Percentiles rank a stretch among this genome's conserved stretches.
Conservation (phyloP, 73 alveolate genomes). For the Stentor roeselii region DNA sequence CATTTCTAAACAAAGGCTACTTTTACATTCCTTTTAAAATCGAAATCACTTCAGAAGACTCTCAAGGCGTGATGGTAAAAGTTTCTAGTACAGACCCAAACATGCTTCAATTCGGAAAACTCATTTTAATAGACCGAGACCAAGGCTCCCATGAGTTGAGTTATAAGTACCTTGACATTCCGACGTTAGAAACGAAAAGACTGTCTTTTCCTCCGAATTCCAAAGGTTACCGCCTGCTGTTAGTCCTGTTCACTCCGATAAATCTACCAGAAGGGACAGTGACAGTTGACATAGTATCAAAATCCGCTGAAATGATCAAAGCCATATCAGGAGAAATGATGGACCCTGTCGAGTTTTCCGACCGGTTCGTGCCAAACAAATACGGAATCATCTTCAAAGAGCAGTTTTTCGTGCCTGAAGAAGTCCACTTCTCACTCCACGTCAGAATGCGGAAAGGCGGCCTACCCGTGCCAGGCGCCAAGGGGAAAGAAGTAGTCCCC, state of each 20-base stretch:
- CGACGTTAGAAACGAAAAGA: conserved; percentile 32
- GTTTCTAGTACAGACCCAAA: conserved; percentile 13
- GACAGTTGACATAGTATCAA: conserved; percentile 51
- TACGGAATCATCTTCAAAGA: conserved; percentile 88
- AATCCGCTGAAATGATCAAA: conserved; percentile 46
- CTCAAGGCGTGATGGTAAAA: neutral
- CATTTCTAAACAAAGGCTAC: neutral
- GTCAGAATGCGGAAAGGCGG: conserved; percentile 39
- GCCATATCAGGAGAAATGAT: conserved; percentile 52
- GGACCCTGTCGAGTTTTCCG: conserved; percentile 75
- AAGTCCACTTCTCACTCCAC: conserved; percentile 55
- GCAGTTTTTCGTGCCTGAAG: conserved; percentile 68
- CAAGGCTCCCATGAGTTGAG: neutral
- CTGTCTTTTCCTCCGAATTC: conserved; percentile 16
- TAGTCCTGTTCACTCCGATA: conserved; percentile 61
- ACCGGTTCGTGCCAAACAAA: conserved; percentile 69
- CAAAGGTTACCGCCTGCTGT: conserved; percentile 53
- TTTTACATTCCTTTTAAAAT: neutral
- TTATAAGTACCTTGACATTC: neutral
- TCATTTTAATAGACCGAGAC: neutral
- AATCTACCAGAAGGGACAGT: conserved; percentile 60
- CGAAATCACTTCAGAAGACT: conserved; percentile 8
- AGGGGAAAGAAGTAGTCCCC: conserved; percentile 31
- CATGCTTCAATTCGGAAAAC: neutral
- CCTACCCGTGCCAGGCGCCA: conserved; percentile 11